phyloP scores from a whole-genome alignment of 306 rosid genomes.

The Delonix regia region DNA sequence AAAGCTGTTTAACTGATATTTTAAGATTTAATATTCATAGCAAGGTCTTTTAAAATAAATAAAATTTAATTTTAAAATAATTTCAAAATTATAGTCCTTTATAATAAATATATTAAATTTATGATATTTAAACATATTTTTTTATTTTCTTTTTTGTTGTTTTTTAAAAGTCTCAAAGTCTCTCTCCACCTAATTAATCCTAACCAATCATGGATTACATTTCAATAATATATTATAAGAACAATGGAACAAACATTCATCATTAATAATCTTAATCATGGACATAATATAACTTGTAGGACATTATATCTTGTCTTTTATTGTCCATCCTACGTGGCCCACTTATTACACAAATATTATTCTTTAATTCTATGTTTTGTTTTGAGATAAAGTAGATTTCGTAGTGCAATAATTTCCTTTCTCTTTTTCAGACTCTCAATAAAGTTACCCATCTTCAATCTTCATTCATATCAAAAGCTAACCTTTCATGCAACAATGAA shows the following conservation, averaged over 20 bases:
- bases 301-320: neutral
- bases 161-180: neutral
- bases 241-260: neutral
- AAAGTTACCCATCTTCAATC: too few species aligned
- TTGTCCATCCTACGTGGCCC: constrained; percentile 29
- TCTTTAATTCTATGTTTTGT: neutral
- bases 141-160: too few species aligned
- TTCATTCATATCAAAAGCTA: too few species aligned
- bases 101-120: too few species aligned
- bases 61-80: too few species aligned
- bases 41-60: too few species aligned
- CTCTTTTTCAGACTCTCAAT: neutral
- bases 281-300: neutral
- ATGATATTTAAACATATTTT: too few species aligned
- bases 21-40: too few species aligned
- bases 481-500: neutral
- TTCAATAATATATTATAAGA: neutral
- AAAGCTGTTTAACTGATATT: too few species aligned
- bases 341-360: neutral
- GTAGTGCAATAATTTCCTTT: neutral
- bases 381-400: neutral
- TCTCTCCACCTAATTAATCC: constrained; percentile 11
- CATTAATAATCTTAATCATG: neutral
- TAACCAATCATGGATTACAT: neutral
- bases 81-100: too few species aligned